Evolutionary conservation across 495 filamentous ascomycete species (phyloP), one percentile per base, ranked within the genome.

Genomic region (Tuber umbilicatum): DNA sequence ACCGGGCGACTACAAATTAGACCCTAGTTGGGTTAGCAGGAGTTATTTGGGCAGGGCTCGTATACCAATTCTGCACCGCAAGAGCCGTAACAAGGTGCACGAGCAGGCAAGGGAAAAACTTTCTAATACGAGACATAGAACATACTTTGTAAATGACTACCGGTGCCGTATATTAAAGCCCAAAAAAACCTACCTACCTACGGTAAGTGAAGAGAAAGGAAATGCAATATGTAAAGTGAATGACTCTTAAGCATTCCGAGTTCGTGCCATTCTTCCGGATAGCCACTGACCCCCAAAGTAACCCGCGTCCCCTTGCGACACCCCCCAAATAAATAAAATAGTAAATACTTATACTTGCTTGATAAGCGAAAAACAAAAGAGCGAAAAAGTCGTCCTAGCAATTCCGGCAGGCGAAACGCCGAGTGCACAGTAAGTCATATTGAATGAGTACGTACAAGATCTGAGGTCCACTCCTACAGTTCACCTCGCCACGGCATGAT

Each of bases 161-260:
- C n/a, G 43, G 42, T 45, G 3, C 42, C 42, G 42, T 55, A 55
- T 27, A 55, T 55, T 55, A 55, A 55, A 55, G 12, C 55, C 55
- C 55, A 27, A 16, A 64, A 31, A 64, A 64, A 80, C 76, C 82
- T 12, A 82, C 55, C 55, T 64, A n/a, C 55, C 55, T 35, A 47
- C 45, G 45, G 45, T 47, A 35, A 64, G 27, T 35, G 55, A 35
- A 64, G 50, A 60, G n/a, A 60, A 14, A 9, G n/a, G 55, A 64
- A 64, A 64, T 27, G 55, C 55, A 64, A 64, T 35, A 64, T 64
- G 14, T 27, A 64, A 35, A 64, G 31, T 64, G 27, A 64, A 64
- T 64, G 55, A 64, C 55, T 64, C 55, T 64, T 27, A 17, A 35
- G 27, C 19, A 5, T 64, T 64, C 27, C 55, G 55, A 17, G 14